Base-by-base conservation (phyloP, 169 alveolate species). In the Plasmodium knowlesi region DNA sequence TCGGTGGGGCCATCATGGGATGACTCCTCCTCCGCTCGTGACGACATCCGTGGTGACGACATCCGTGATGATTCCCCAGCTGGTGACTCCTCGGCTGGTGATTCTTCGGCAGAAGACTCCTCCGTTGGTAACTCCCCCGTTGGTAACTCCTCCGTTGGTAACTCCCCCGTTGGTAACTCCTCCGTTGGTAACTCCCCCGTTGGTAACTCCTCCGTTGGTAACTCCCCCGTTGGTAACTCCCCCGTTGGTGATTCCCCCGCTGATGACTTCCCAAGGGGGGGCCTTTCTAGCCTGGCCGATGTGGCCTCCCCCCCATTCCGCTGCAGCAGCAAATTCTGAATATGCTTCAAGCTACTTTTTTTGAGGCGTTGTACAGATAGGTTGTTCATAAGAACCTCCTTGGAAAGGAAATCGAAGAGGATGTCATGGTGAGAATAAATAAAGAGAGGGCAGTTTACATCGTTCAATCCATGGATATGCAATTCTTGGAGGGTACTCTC, bases 361-460 rank as follows among this genome's bases (percentile, higher is more conserved):
- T 78, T 73, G 25, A 74, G 80, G 16, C 34, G 50, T 6, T 74
- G 30, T 1, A 85, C 37, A 28, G 93, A 61, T 3, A 85, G 43
- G 14, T 85, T 85, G 73, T 74, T 85, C 61, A 85, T 43, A 6
- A 85, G 78, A 12, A 85, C 70, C 61, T 85, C 93, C 78, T 85
- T 85, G 16, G 93, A 71, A 37, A 85, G 70, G 39, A 85, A 85
- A 0, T 85, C 93, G 61, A 85, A 85, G 57, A 85, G 53, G 19
- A 85, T 85, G 19, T 85, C 61, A 53, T 85, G 78, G 37, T 41
- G 32, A 3, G 83, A 72, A 25, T 85, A 85, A 73, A 85, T 85
- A 37, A 85, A 61, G 22, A 85, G 28, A 46, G 93, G 93, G 57
- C 93, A 85, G 37, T 85, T 85, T 19, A 85, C 84, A 50, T 85